phyloP scores from a whole-genome alignment of 305 asterid genomes.

The Nicotiana rustica region DNA sequence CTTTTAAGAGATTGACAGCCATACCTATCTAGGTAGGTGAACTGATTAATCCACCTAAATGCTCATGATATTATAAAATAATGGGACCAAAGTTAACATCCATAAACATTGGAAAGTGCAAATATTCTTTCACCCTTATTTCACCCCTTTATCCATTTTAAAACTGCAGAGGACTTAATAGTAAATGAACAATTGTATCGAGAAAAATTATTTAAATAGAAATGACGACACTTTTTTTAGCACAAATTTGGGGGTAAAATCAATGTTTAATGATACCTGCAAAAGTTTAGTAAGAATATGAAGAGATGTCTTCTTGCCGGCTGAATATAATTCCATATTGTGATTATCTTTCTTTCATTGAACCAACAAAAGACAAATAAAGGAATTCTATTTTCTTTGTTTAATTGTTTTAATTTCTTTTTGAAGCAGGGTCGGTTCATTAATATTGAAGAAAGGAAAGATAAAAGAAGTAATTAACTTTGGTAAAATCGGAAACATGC shows the following conservation, averaged over 20 bases:
- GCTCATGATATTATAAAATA: not conserved
- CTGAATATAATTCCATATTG: not conserved
- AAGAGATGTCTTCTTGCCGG: not conserved
- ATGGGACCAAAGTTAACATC: not conserved
- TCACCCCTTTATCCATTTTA: not conserved
- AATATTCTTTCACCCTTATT: not conserved
- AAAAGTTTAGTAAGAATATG: too few relatives aligned
- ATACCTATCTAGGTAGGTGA: not conserved
- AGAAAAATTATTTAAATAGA: not conserved
- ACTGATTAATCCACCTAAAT: not conserved
- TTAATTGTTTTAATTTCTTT: too few relatives aligned
- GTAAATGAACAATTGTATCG: too few relatives aligned
- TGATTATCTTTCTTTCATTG: not conserved
- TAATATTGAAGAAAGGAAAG: too few relatives aligned
- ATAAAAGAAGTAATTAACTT: too few relatives aligned
- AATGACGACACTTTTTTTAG: not conserved
- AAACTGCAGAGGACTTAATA: not conserved
- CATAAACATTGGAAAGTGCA: slow-evolving; percentile 11
- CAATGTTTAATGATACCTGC: not conserved
- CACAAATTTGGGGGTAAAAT: not conserved
- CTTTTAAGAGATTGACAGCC: not conserved
- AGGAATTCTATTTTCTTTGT: too few relatives aligned
- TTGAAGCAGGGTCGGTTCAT: too few relatives aligned
- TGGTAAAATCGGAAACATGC: too few relatives aligned
- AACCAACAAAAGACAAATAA: not conserved